Conservation (phyloP, 257 asterid species). For the Plectranthus barbatus region DNA sequence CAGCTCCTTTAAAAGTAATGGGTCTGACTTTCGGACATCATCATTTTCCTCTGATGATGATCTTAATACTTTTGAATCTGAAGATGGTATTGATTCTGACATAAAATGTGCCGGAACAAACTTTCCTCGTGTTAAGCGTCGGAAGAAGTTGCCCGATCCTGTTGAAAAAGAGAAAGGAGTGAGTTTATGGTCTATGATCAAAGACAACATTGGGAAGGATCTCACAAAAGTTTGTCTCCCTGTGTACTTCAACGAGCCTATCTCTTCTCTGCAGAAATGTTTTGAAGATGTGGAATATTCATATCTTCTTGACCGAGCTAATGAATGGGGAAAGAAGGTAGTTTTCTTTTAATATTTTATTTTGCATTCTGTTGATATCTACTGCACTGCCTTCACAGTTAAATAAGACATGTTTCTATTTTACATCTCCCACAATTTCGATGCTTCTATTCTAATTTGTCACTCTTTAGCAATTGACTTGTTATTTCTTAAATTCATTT, state of each 20-base stretch:
- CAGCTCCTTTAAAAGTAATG: slow-evolving; percentile 68
- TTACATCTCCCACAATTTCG: too few relatives aligned
- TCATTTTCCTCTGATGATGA: slow-evolving; percentile 76
- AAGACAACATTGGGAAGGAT: slow-evolving; percentile 97
- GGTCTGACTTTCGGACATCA: slow-evolving; percentile 60
- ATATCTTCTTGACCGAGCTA: slow-evolving; percentile 85
- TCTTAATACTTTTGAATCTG: slow-evolving; percentile 43
- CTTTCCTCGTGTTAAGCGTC: slow-evolving; percentile 69
- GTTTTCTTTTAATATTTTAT: slow-evolving; percentile 5
- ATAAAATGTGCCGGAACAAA: slow-evolving; percentile 56
- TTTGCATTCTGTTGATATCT: neutral
- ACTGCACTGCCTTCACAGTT: neutral
- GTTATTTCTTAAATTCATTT: slow-evolving; percentile 16
- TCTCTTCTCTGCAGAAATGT: slow-evolving; percentile 93
- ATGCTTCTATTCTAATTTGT: neutral
- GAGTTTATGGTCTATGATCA: slow-evolving; percentile 97
- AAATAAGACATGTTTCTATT: too few relatives aligned
- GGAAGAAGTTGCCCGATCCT: slow-evolving; percentile 86
- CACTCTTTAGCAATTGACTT: slow-evolving; percentile 19
- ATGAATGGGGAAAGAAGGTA: slow-evolving; percentile 85
- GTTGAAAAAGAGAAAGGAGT: slow-evolving; percentile 90
- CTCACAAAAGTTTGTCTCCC: slow-evolving; percentile 96
- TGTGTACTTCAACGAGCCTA: slow-evolving; percentile 94
- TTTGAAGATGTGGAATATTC: slow-evolving; percentile 94
- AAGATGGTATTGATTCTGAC: slow-evolving; percentile 55